phyloP scores from a whole-genome alignment of 2,329 filamentous ascomycete species.

The Pseudopyricularia cyperi region DNA sequence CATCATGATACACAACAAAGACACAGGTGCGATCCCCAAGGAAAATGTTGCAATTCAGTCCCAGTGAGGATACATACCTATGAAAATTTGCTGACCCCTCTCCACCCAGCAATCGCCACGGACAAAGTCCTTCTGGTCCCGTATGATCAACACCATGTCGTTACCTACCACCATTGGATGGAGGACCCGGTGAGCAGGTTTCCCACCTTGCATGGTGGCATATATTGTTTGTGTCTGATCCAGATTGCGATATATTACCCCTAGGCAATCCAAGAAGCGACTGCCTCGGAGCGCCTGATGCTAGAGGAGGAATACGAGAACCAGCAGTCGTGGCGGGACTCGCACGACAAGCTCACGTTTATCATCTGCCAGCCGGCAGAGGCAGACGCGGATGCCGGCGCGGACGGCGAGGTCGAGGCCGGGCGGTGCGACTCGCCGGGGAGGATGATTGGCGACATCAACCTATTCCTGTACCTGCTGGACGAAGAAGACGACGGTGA shows the following conservation, averaged over 20 bases:
- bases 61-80: no score
- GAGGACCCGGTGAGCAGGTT: conserved; percentile 48
- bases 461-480: conserved; percentile 60
- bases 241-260: neutral
- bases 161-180: conserved; percentile 85
- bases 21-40: conserved; percentile 19
- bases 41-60: neutral
- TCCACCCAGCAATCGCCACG: conserved; percentile 49
- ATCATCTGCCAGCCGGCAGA: conserved; percentile 55
- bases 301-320: conserved; percentile 79
- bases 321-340: conserved; percentile 74
- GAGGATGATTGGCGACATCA: conserved; percentile 61
- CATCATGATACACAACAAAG: conserved; percentile 35
- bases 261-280: conserved; percentile 66
- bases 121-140: conserved; percentile 63
- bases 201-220: no score
- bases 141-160: conserved; percentile 71
- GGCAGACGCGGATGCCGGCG: neutral
- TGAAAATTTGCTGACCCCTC: neutral
- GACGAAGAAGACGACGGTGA: conserved; percentile 34
- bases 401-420: conserved; percentile 10
- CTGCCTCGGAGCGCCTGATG: conserved; percentile 70
- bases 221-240: neutral
- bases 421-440: conserved; percentile 38
- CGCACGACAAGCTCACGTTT: conserved; percentile 82